Evolutionary conservation across 2,329 filamentous ascomycete genomes (phyloP).

Genomic region (Diaporthe citri): DNA sequence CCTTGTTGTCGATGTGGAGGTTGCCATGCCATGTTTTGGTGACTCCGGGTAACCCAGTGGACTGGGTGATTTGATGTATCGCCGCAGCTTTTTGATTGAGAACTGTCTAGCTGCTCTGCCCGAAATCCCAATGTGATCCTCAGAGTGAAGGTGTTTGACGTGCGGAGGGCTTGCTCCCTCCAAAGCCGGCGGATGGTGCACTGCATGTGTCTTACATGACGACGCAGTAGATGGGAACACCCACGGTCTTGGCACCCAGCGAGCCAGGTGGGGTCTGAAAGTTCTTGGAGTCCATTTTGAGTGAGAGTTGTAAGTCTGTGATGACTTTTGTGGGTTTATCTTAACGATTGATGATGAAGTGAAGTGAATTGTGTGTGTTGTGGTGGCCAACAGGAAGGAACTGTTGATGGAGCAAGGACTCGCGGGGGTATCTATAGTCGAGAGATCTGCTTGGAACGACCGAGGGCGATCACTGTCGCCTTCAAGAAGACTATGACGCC

Average conservation of each 20-base stretch:
- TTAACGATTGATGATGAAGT: background rate
- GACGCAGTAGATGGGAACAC: slow-evolving; percentile 2
- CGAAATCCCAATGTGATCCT: background rate
- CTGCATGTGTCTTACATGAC: background rate
- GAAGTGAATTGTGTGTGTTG: background rate
- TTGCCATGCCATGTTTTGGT: background rate
- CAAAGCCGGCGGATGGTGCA: background rate
- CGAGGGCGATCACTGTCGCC: background rate
- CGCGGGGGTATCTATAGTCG: background rate
- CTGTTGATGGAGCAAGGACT: background rate
- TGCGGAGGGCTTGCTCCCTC: background rate
- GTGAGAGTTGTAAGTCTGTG: background rate
- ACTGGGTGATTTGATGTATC: background rate
- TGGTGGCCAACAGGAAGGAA: background rate
- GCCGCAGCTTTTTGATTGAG: background rate
- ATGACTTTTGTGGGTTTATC: background rate
- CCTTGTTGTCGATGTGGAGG: background rate
- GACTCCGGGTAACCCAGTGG: background rate
- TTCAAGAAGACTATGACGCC: no score
- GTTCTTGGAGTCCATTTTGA: slow-evolving; percentile 18
- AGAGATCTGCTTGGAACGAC: background rate
- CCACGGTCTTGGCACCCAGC: background rate
- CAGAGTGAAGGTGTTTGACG: no score
- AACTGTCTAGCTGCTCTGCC: background rate
- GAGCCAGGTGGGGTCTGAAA: background rate